Evolutionary conservation across 495 filamentous ascomycete species (phyloP).

Genomic region (Neurospora africana): DNA sequence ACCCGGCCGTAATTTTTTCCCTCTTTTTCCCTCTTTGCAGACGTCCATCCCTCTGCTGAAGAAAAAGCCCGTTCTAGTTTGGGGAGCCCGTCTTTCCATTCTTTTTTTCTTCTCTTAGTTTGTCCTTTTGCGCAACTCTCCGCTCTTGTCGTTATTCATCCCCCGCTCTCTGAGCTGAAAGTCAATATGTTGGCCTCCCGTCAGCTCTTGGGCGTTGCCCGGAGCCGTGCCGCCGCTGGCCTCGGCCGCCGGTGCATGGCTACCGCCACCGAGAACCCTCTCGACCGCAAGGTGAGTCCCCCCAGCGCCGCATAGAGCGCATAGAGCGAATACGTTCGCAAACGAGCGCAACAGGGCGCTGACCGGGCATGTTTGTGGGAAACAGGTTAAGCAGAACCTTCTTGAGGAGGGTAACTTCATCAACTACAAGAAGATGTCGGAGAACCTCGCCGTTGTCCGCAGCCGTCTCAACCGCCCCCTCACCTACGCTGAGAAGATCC

Average conservation of each 20-base stretch:
- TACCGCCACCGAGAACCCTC: conserved; percentile 39
- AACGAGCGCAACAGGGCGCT: background rate
- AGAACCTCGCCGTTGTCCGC: conserved; percentile 90
- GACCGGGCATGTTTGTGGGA: conserved; percentile 9
- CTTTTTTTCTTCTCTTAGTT: conserved; percentile 5
- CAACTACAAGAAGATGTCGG: conserved; percentile 87
- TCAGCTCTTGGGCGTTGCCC: conserved; percentile 43
- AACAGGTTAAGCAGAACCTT: conserved; percentile 46
- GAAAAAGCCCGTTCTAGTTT: conserved; percentile 2
- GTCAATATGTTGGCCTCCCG: conserved; percentile 46
- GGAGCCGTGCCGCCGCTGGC: conserved; percentile 36
- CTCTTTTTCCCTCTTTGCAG: conserved; percentile 9
- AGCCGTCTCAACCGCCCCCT: conserved; percentile 80
- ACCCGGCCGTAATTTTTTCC: conserved; percentile 16
- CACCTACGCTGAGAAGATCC: conserved; percentile 94
- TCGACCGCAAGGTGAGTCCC: conserved; percentile 41
- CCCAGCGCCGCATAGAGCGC: background rate
- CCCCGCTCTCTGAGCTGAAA: conserved; percentile 17
- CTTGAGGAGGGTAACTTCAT: conserved; percentile 48
- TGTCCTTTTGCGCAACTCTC: conserved; percentile 20
- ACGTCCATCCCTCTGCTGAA: conserved; percentile 2
- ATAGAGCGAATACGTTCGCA: background rate
- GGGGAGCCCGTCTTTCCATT: conserved; percentile 8
- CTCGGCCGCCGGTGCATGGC: conserved; percentile 45
- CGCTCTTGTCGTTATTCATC: conserved; percentile 23